Evolutionary conservation across 169 alveolate species (phyloP), one percentile per base, ranked within the genome.

Genomic region (Eimeria maxima): DNA sequence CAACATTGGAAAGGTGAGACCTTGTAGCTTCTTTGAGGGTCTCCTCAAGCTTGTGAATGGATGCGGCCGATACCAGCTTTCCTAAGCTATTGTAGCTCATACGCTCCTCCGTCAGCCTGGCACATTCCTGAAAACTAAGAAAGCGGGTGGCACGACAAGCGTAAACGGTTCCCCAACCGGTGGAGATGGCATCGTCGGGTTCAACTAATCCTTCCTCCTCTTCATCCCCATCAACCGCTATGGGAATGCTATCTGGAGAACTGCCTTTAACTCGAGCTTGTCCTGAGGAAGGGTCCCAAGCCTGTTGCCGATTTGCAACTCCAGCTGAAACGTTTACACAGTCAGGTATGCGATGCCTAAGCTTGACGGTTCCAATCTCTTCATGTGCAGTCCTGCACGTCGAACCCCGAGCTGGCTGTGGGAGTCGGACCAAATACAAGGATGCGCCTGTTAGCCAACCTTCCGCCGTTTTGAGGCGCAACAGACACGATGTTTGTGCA

Each of bases 361-460:
- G 11, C 65, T 45, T 78, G 63, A 65, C 3, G 16, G 74, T 55
- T 10, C 42, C 69, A 53, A 18, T 57, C 50, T 87, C 93, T 20
- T 65, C 93, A 38, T 87, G 44, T 44, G 83, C 53, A 13, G 63
- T 5, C 93, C 65, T 87, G 83, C 65, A 65, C 45, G 65, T 22
- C 29, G 83, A 22, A 38, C 20, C 78, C 24, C 93, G 81, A 38
- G 93, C 44, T 20, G 57, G 65, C 57, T 57, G 93, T 22, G 78
- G 65, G 8, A 65, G 63, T 29, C 81, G 81, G 47, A 87, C 38
- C 65, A 63, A 33, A 10, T 87, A 81, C 45, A 87, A 22, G n/a
- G 81, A 38, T 42, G 93, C 93, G 14, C 93, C 93, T 22, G 93
- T 87, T 44, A 87, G 33, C 93, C 93, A 87, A 50, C 93, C 93